A percentile compares a stretch with the other conserved stretches of the same genome.
phyloP scores from a whole-genome alignment of 192 early-diverging fungal species.

The Globomyces pollinis-pini region DNA sequence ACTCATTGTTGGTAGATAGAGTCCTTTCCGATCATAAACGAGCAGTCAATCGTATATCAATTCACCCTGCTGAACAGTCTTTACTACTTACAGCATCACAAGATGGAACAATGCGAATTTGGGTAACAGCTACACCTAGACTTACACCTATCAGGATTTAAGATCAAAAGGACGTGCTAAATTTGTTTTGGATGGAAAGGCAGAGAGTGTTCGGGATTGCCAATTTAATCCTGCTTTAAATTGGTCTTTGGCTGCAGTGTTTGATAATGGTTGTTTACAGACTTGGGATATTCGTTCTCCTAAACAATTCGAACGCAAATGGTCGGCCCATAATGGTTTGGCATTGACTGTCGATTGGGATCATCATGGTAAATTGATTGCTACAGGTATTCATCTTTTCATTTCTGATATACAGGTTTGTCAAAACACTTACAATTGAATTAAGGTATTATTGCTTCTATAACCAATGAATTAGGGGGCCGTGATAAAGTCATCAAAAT shows the following conservation, averaged over 20 bases:
- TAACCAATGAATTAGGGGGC: too few relatives aligned
- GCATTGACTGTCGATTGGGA: constrained; percentile 68
- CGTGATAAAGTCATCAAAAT: constrained; percentile 71
- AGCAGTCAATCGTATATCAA: constrained; percentile 69
- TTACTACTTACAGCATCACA: constrained; percentile 69
- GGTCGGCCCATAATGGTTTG: constrained; percentile 64
- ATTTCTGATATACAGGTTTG: too few relatives aligned
- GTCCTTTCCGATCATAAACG: constrained; percentile 63
- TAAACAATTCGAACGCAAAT: constrained; percentile 49
- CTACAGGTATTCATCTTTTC: too few relatives aligned
- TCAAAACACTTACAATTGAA: too few relatives aligned
- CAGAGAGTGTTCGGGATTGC: constrained; percentile 70
- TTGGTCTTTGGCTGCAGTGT: constrained; percentile 67
- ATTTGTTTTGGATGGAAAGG: constrained; percentile 62
- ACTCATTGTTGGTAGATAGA: constrained; percentile 42
- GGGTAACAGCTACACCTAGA: too few relatives aligned
- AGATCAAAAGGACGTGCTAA: constrained; percentile 40
- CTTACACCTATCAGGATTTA: too few relatives aligned
- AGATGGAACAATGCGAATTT: constrained; percentile 66
- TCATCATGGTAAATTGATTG: constrained; percentile 58
- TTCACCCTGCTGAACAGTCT: constrained; percentile 61
- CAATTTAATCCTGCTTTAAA: constrained; percentile 59
- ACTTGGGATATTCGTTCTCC: constrained; percentile 75
- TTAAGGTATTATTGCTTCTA: too few relatives aligned
- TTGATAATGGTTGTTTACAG: constrained; percentile 63